Evolutionary conservation across 371 early-diverging fungal genomes (phyloP).

Genomic region (Mortierella sp.): DNA sequence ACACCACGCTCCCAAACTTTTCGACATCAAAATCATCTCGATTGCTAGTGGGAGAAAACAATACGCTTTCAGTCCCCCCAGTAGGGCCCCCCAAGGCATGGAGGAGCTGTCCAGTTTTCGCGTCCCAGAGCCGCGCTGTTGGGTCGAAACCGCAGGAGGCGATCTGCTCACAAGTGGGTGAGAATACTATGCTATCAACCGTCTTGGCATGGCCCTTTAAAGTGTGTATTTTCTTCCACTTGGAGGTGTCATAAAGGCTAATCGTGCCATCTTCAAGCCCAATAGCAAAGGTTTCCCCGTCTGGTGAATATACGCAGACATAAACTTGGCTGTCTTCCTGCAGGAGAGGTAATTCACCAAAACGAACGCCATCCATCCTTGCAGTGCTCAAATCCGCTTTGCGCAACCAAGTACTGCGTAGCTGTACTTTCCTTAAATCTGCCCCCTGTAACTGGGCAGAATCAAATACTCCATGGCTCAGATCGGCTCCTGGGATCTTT

Average conservation of each 20-base stretch:
- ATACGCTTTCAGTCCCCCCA: too few relatives aligned
- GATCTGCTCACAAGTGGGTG: background rate
- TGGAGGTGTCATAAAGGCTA: background rate
- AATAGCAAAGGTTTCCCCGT: background rate
- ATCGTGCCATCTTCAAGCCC: background rate
- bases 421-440: background rate
- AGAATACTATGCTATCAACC: background rate
- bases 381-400: background rate
- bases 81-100: background rate
- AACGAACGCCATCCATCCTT: background rate
- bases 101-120: background rate
- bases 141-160: background rate
- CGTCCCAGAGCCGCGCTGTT: background rate
- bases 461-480: conserved; percentile 3
- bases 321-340: background rate
- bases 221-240: background rate
- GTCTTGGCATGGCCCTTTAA: background rate
- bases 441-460: conserved; percentile 1
- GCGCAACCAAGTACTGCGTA: background rate
- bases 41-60: too few relatives aligned
- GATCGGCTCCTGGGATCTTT: conserved; percentile 10
- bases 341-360: background rate
- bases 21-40: too few relatives aligned
- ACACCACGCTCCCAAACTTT: too few relatives aligned
- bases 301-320: background rate